These are phyloP conservation scores for Mortierella sp. DNA, from an alignment of 371 early-diverging fungal genomes.

Conservation along the genomic window DNA sequence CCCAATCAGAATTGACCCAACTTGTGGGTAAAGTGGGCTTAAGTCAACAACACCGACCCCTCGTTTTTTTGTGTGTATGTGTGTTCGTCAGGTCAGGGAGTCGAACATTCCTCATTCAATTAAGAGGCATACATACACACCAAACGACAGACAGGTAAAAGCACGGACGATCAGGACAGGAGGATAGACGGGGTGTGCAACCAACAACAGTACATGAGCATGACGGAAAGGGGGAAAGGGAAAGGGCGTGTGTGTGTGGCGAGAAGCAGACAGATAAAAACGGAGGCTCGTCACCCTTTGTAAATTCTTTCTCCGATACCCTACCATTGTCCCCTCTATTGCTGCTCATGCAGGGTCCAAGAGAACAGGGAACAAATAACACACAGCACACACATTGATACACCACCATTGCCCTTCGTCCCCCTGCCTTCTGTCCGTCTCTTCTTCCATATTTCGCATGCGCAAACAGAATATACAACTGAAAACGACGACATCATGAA, in stretches of 20 bases:
- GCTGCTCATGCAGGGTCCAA: conserved; percentile 10
- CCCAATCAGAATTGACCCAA: not conserved
- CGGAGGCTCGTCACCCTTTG: not conserved
- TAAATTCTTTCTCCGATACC: conserved; percentile 6
- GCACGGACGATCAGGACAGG: not conserved
- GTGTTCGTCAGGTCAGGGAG: too few species aligned
- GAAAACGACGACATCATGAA: not conserved
- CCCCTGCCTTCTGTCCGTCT: too few species aligned
- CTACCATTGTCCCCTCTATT: not conserved
- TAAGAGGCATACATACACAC: not conserved
- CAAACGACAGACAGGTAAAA: not conserved
- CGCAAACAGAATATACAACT: not conserved
- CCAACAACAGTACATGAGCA: not conserved
- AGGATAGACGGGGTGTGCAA: not conserved
- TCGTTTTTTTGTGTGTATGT: not conserved
- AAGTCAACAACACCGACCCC: not conserved
- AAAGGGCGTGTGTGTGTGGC: not conserved
- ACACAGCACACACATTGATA: not conserved
- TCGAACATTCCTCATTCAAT: conserved; percentile 1
- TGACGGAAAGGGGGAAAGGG: not conserved
- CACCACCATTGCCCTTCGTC: not conserved
- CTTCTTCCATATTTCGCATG: not conserved
- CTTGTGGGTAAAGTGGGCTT: not conserved
- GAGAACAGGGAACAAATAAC: not conserved
- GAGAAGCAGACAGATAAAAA: not conserved